Evolutionary conservation across 345 rosid genomes (phyloP).

Genomic region (Streptanthus diversifolius): DNA sequence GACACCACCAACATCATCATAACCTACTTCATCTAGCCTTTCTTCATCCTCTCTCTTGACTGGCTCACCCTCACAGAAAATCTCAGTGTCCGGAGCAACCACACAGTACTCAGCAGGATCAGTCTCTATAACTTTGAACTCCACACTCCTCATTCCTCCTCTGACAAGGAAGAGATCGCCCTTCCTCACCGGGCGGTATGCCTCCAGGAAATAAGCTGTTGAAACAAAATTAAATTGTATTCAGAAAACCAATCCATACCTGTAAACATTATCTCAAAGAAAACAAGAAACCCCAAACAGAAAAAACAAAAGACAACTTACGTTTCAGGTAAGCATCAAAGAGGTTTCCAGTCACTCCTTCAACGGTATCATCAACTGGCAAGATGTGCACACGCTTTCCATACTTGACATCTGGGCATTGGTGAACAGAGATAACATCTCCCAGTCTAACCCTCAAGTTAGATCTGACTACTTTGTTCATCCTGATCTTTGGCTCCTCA

Average conservation of each 20-base stretch:
- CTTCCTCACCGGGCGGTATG: conserved; percentile 96
- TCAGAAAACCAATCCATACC: conserved; percentile 21
- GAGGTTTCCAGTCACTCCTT: conserved; percentile 91
- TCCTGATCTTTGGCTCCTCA: conserved; percentile 87
- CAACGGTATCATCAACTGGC: conserved; percentile 89
- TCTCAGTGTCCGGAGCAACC: conserved; percentile 96
- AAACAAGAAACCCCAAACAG: not conserved
- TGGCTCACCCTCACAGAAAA: conserved; percentile 97
- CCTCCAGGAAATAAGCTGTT: conserved; percentile 89
- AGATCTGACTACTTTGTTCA: conserved; percentile 89
- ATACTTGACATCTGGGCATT: conserved; percentile 87
- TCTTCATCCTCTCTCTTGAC: conserved; percentile 90
- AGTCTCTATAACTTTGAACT: conserved; percentile 86
- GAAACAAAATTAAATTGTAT: not conserved
- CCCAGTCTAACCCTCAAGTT: conserved; percentile 94
- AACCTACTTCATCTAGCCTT: conserved; percentile 92
- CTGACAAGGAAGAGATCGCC: conserved; percentile 96
- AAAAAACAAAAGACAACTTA: conserved; percentile 37
- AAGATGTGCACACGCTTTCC: conserved; percentile 94
- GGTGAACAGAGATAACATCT: conserved; percentile 89
- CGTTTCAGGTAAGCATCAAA: conserved; percentile 95
- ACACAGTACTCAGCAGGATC: conserved; percentile 92
- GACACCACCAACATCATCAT: conserved; percentile 99
- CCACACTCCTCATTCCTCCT: conserved; percentile 98
- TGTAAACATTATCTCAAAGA: not conserved